phyloP scores from a whole-genome alignment of 441 rosid species.

The Adansonia madagascariensis region DNA sequence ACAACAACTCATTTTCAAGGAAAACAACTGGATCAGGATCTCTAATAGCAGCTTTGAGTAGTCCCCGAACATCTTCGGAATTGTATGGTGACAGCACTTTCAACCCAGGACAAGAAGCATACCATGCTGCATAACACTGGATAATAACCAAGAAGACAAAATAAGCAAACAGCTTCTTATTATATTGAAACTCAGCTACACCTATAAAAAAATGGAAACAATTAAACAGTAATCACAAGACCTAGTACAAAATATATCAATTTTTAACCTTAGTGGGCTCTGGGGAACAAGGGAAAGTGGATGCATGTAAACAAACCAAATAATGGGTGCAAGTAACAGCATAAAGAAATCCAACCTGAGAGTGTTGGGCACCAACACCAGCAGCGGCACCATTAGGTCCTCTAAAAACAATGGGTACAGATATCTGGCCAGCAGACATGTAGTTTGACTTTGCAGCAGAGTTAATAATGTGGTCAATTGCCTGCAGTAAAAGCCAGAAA shows the following conservation, averaged over 20 bases:
- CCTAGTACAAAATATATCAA: neutral
- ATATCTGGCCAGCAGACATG: slow-evolving; percentile 75
- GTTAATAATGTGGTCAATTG: slow-evolving; percentile 82
- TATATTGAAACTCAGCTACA: neutral
- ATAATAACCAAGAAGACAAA: slow-evolving; percentile 23
- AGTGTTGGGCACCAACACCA: slow-evolving; percentile 86
- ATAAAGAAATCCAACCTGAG: slow-evolving; percentile 50
- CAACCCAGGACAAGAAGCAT: slow-evolving; percentile 71
- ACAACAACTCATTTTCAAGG: slow-evolving; percentile 83
- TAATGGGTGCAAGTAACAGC: neutral
- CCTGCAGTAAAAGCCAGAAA: slow-evolving; percentile 63
- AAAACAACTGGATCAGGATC: slow-evolving; percentile 88
- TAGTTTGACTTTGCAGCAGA: slow-evolving; percentile 79
- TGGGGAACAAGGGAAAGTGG: neutral
- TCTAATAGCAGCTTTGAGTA: slow-evolving; percentile 79
- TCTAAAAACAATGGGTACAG: slow-evolving; percentile 74
- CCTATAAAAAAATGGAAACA: neutral
- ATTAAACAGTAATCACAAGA: slow-evolving; percentile 3
- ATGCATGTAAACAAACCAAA: slow-evolving; percentile 9
- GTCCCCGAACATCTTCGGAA: slow-evolving; percentile 82
- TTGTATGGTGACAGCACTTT: slow-evolving; percentile 73
- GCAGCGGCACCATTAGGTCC: slow-evolving; percentile 94
- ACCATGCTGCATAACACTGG: slow-evolving; percentile 88
- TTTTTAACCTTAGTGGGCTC: neutral
- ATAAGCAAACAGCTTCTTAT: slow-evolving; percentile 4